Evolutionary conservation across 768 basidiomycete species (phyloP), one percentile per base, ranked within the genome.

Genomic region (Naganishia kalamii): DNA sequence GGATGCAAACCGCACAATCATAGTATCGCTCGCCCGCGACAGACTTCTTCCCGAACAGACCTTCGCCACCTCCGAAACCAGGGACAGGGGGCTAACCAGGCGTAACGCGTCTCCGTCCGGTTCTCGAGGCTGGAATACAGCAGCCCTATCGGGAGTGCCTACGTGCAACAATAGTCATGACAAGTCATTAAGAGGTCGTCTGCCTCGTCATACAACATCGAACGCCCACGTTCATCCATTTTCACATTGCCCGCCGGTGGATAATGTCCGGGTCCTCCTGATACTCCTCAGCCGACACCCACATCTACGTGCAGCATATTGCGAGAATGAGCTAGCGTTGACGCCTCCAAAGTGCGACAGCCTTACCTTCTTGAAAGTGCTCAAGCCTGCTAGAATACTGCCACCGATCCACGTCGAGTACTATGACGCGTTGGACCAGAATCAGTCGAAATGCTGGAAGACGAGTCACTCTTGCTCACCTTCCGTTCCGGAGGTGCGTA

Each of bases 401-500:
- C 96, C 96, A 60, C 96, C 94, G 72, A 80, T 80, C 79, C 79
- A 80, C 7, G 76, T 78, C 1, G 76, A 77, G 66, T 78, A 78
- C 78, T 77, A 33, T 29, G 4, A 3, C 17, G 13, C 21, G 29
- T 1, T 17, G 19, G 49, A 12, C 23, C 52, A 11, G 44, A 29
- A 30, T 70, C 40, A 70, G 60, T 32, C 43, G 25, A 3, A 3
- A 25, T 6, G 23, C 17, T 43, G 21, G 50, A 44, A 33, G n/a
- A 65, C 23, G 21, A 15, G n/a, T n/a, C 30, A 44, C 27, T 13
- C 15, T 17, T 54, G 62, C 74, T 62, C 27, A 78, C 78, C 79
- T 98, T 99, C 70, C 96, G 87, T 80, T 99, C 96, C n/a, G 96
- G 96, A 21, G 96, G 96, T 29, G 96, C 96, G 71, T 90, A 94